These are phyloP conservation scores for Tilletiaria anomala DNA, from an alignment of 1,284 basidiomycete genomes.

Conservation along the genomic window DNA sequence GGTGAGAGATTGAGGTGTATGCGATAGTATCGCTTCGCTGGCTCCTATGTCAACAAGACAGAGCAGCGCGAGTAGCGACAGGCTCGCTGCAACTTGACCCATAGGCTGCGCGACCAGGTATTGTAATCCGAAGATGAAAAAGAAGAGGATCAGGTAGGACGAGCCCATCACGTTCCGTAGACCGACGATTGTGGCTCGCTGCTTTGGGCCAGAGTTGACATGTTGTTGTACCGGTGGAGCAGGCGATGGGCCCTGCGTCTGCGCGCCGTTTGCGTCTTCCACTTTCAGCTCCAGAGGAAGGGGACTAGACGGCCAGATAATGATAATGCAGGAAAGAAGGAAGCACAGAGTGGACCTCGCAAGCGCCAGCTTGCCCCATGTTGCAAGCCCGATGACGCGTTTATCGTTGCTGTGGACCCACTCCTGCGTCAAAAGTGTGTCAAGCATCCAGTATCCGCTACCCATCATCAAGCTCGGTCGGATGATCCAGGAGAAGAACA, in stretches of 20 bases:
- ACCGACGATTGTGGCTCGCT: conserved; percentile 54
- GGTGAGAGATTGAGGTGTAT: too few relatives aligned
- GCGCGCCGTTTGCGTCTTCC: too few relatives aligned
- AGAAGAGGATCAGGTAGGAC: conserved; percentile 67
- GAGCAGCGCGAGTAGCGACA: conserved; percentile 48
- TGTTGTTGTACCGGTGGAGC: neutral
- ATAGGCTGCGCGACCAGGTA: conserved; percentile 62
- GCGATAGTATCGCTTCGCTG: neutral
- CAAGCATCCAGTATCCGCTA: neutral
- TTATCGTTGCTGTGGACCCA: too few relatives aligned
- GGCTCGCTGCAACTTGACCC: conserved; percentile 61
- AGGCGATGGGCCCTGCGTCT: too few relatives aligned
- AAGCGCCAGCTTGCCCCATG: neutral
- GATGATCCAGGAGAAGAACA: neutral
- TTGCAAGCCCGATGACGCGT: too few relatives aligned
- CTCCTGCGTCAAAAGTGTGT: too few relatives aligned
- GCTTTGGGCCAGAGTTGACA: too few relatives aligned
- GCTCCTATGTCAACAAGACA: conserved; percentile 23
- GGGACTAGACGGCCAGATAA: neutral
- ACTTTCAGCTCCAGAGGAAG: conserved; percentile 16
- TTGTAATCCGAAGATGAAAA: conserved; percentile 50
- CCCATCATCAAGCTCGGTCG: neutral
- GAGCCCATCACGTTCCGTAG: conserved; percentile 82
- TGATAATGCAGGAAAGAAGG: neutral
- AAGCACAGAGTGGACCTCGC: neutral